Evolutionary conservation across 495 filamentous ascomycete species (phyloP), one percentile per base, ranked within the genome.

Genomic region (Annulohypoxylon moriforme): DNA sequence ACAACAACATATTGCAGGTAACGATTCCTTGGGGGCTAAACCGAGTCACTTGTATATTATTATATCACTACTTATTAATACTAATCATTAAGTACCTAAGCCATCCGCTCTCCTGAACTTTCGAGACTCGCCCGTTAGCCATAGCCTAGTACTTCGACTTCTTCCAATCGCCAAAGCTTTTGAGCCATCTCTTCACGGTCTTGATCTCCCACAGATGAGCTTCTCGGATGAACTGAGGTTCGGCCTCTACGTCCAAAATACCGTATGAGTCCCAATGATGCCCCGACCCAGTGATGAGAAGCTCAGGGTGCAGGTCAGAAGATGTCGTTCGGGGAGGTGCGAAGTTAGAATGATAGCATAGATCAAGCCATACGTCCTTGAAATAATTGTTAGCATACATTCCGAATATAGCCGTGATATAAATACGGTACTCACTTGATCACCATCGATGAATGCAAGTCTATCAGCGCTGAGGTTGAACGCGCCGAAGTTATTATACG

Each of bases 221-320:
- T 71, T 86, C 78, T 24, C 78, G 73, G 60, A 86, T 84, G 68
- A 83, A 86, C 53, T 84, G 79, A 8, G 83, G 84, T 76, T 86
- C 84, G 18, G 78, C 81, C 9, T 67, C 71, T 0, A 86, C 75
- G 63, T 86, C 71, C 47, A 76, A 33, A n/a, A 85, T 84, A 10
- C 84, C 84, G 42, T 69, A 76, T 36, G 78, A 81, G 68, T 86
- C 84, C 84, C 84, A 86, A 64, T 86, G 84, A 69, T 86, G 84
- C 8, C 84, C 84, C 1, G 78, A 76, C 11, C 83, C 82, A 0
- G 81, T 75, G 50, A 86, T 83, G 42, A 86, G 64, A 18, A 79
- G 74, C 62, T 81, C 78, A 0, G 83, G 83, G 46, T 82, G 76
- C 13, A 82, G 71, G 62, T 82, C 81, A 0, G 78, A 74, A 34